Conservation (phyloP, 371 early-diverging fungal species). For the Zancudomyces culisetae region DNA sequence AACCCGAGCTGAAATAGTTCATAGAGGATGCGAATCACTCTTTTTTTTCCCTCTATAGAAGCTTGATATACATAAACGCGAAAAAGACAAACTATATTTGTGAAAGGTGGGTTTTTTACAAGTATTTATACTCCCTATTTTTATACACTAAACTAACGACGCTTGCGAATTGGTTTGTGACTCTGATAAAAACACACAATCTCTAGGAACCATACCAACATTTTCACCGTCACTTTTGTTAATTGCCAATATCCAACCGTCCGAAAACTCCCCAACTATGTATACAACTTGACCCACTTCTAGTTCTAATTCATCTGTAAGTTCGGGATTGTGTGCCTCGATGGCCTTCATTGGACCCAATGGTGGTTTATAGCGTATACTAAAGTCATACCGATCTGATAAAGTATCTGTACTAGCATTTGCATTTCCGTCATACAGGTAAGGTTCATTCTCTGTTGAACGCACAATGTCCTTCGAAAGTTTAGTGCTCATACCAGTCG, state of each 20-base stretch:
- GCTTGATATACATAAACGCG: too few relatives aligned
- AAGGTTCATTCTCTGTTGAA: too few relatives aligned
- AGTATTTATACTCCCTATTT: not conserved
- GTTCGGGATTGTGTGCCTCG: slow-evolving; percentile 12
- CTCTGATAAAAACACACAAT: slow-evolving; percentile 15
- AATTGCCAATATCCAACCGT: slow-evolving; percentile 21
- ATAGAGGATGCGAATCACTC: too few relatives aligned
- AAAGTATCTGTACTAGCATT: slow-evolving; percentile 15
- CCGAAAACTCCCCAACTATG: slow-evolving; percentile 24
- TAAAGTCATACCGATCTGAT: slow-evolving; percentile 20
- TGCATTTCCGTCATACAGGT: too few relatives aligned
- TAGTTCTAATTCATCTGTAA: slow-evolving; percentile 16
- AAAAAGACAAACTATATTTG: not conserved
- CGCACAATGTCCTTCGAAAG: too few relatives aligned
- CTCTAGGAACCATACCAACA: slow-evolving; percentile 21
- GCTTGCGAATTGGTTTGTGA: not conserved
- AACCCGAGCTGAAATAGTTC: too few relatives aligned
- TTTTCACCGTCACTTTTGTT: slow-evolving; percentile 11
- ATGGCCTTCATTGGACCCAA: slow-evolving; percentile 18
- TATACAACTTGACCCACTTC: slow-evolving; percentile 9
- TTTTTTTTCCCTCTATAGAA: too few relatives aligned
- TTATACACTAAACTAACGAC: not conserved
- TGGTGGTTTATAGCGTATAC: slow-evolving; percentile 20
- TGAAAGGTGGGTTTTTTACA: not conserved
- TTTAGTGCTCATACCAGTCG: too few relatives aligned